A percentile compares a stretch with the other conserved stretches of the same genome.
phyloP scores from a whole-genome alignment of 2,329 filamentous ascomycete genomes.

The Bipolaris victoriae region DNA sequence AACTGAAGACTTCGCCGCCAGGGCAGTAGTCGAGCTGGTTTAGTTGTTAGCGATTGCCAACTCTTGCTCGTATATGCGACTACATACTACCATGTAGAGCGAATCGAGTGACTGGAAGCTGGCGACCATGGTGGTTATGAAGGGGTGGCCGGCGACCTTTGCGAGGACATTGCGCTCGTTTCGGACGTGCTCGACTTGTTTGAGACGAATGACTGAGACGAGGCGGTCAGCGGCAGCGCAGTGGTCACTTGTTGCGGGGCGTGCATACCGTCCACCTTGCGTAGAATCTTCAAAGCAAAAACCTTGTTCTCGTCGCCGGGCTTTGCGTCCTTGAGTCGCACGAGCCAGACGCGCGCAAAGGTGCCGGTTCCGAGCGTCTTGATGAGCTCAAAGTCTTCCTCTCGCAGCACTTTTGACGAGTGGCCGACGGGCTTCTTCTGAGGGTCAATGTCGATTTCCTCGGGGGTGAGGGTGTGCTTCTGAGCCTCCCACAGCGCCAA shows the following conservation, averaged over 20 bases:
- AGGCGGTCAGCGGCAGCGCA: slow-evolving; percentile 26
- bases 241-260: neutral
- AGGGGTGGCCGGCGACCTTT: slow-evolving; percentile 79
- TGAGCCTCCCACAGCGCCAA: slow-evolving; percentile 56
- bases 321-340: slow-evolving; percentile 63
- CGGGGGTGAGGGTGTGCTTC: slow-evolving; percentile 51
- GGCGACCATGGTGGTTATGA: slow-evolving; percentile 78
- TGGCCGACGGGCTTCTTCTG: slow-evolving; percentile 55
- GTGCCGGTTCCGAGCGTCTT: slow-evolving; percentile 81
- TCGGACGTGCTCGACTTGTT: slow-evolving; percentile 85
- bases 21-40: slow-evolving; percentile 75
- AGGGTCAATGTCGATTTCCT: slow-evolving; percentile 52
- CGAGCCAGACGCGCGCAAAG: slow-evolving; percentile 82
- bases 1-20: slow-evolving; percentile 84
- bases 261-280: slow-evolving; percentile 60
- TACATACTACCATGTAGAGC: slow-evolving; percentile 73
- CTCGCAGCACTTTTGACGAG: slow-evolving; percentile 54
- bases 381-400: slow-evolving; percentile 72
- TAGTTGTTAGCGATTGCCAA: slow-evolving; percentile 23
- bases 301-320: slow-evolving; percentile 67
- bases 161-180: slow-evolving; percentile 81
- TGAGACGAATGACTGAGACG: slow-evolving; percentile 72
- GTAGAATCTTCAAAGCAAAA: slow-evolving; percentile 82
- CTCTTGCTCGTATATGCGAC: slow-evolving; percentile 26
- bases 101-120: slow-evolving; percentile 82